phyloP scores from a whole-genome alignment of 2,329 filamentous ascomycete species.

The Colletotrichum viniferum region DNA sequence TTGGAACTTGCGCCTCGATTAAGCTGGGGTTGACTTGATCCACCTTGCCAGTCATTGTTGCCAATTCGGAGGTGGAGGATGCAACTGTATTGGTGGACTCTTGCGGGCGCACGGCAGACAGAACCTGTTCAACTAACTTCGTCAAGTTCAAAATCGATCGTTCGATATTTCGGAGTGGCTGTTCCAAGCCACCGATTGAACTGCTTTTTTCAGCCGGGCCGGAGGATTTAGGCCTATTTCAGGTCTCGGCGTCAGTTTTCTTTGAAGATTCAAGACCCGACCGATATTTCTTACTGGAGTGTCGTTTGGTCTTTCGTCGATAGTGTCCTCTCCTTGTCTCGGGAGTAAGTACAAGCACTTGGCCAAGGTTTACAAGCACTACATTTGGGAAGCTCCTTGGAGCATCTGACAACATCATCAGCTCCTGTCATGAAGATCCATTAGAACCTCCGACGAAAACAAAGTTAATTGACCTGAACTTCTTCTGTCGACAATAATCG shows the following conservation, averaged over 20 bases:
- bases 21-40: neutral
- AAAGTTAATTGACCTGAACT: neutral
- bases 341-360: neutral
- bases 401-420: neutral
- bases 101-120: neutral
- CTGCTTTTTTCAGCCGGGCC: neutral
- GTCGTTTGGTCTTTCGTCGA: neutral
- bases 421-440: neutral
- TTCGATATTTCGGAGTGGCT: neutral
- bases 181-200: neutral
- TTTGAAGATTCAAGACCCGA: neutral
- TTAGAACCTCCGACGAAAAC: neutral
- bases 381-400: slow-evolving; percentile 5
- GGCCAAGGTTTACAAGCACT: slow-evolving; percentile 4
- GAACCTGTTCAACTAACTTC: neutral
- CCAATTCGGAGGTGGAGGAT: too few relatives aligned
- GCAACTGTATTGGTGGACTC: neutral
- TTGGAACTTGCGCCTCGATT: neutral
- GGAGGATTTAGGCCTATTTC: neutral
- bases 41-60: too few relatives aligned
- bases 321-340: neutral
- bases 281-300: neutral
- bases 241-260: neutral
- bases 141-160: neutral
- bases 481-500: slow-evolving; percentile 9